Evolutionary conservation across 1,139 yeast species (phyloP).

Genomic region (Scheffersomyces parashehatae): DNA sequence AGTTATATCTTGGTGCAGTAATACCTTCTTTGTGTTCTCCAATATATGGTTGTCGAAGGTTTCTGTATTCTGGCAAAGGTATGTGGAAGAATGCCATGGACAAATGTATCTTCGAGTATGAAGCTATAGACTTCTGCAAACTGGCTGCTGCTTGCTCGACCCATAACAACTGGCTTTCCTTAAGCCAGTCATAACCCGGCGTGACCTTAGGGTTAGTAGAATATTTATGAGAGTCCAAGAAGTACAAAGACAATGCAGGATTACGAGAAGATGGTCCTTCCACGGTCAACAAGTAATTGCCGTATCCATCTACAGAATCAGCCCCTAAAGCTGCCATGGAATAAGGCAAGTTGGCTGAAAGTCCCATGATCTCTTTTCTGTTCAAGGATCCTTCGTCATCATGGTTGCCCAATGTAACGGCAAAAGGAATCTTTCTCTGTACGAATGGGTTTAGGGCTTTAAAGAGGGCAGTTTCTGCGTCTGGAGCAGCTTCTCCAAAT

Average conservation of each 20-base stretch:
- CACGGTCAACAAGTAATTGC: slow-evolving; percentile 67
- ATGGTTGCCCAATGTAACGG: slow-evolving; percentile 79
- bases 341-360: slow-evolving; percentile 62
- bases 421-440: slow-evolving; percentile 69
- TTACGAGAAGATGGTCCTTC: slow-evolving; percentile 38
- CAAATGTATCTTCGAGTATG: slow-evolving; percentile 46
- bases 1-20: slow-evolving; percentile 73
- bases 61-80: slow-evolving; percentile 80
- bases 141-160: slow-evolving; percentile 43
- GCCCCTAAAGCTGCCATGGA: slow-evolving; percentile 67
- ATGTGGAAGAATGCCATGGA: slow-evolving; percentile 94
- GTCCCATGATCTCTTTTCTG: slow-evolving; percentile 60
- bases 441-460: slow-evolving; percentile 79
- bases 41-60: slow-evolving; percentile 42
- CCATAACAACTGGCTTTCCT: slow-evolving; percentile 68
- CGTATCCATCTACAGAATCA: slow-evolving; percentile 67
- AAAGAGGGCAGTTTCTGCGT: slow-evolving; percentile 72
- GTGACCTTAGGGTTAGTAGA: slow-evolving; percentile 61
- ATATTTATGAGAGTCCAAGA: slow-evolving; percentile 80
- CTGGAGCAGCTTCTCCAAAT: slow-evolving; percentile 69
- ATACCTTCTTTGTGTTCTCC: slow-evolving; percentile 72
- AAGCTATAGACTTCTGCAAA: slow-evolving; percentile 28
- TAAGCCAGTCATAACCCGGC: slow-evolving; percentile 87
- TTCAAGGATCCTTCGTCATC: slow-evolving; percentile 76
- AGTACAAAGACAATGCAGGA: slow-evolving; percentile 62